phyloP scores from a whole-genome alignment of 768 basidiomycete species.

The Boletus vinaceobasis region DNA sequence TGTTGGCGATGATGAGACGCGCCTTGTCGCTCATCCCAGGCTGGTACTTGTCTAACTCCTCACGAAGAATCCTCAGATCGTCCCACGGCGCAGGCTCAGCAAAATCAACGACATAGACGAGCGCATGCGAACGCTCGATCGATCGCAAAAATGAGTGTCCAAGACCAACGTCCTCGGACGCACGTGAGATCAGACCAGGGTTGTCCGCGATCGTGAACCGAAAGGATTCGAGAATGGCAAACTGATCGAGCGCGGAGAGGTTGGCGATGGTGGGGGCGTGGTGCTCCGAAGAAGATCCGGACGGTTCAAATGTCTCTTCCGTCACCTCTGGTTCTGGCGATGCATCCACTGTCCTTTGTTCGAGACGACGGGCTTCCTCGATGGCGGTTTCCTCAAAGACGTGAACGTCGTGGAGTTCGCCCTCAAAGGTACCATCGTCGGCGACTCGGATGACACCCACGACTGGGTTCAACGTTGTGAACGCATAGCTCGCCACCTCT shows the following conservation, averaged over 20 bases:
- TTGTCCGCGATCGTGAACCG: constrained; percentile 97
- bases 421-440: constrained; percentile 74
- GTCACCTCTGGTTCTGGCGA: not conserved
- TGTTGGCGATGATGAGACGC: constrained; percentile 87
- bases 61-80: constrained; percentile 65
- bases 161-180: constrained; percentile 86
- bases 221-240: constrained; percentile 66
- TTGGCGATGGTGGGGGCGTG: not conserved
- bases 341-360: constrained; percentile 37
- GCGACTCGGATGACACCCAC: constrained; percentile 86
- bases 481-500: constrained; percentile 87
- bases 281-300: not conserved
- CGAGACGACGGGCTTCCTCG: constrained; percentile 45
- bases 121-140: constrained; percentile 86
- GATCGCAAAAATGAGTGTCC: constrained; percentile 92
- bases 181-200: constrained; percentile 83
- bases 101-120: constrained; percentile 92
- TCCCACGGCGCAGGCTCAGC: constrained; percentile 71
- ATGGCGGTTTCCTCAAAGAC: constrained; percentile 66
- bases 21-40: constrained; percentile 73
- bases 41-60: constrained; percentile 84
- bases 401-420: constrained; percentile 44
- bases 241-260: constrained; percentile 36
- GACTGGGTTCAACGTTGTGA: constrained; percentile 94
- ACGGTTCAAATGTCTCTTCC: not conserved